Evolutionary conservation across 306 rosid genomes (phyloP), one percentile per base, ranked within the genome.

Genomic region (Psophocarpus tetragonolobus): DNA sequence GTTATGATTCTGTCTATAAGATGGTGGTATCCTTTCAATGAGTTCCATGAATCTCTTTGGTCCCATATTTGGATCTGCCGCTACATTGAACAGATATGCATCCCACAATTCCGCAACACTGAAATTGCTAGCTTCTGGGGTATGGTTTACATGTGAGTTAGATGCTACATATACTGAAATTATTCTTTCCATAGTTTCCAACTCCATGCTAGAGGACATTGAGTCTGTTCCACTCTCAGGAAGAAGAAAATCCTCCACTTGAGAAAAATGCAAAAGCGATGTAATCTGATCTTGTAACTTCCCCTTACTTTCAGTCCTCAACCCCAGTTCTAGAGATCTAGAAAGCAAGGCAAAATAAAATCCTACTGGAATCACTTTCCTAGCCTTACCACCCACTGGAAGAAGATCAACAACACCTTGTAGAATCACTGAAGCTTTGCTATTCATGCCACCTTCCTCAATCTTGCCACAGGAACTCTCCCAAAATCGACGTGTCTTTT

Each of bases 341-440:
- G 96, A 87, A 73, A 94, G 94, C 86, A 91, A 75, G 3, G 97
- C 96, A 79, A 94, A 87, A 81, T 88, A 91, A 75, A 94, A 91
- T 6, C 97, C 88, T 0, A 91, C 87, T 1, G 97, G 97, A 71
- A 94, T 84, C 21, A 83, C 87, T 78, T 89, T 87, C 69, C 96
- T 56, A 29, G 87, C 82, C 74, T 87, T 91, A 69, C 63, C 85
- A 45, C 88, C 85, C 32, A 62, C 44, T 8, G 90, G 97, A 18
- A 91, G 91, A 67, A 94, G 88, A 78, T 91, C 92, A 81, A 90
- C 81, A 71, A 94, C 32, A 20, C 98, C 98, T 81, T 90, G 89
- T 42, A 94, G 80, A 26, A 90, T 82, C 30, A 68, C 69, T 18
- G 85, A 68, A 69, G 84, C 86, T 67, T 80, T 84, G 53, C 45